These are phyloP conservation scores for Nemania diffusa DNA, from an alignment of 2,329 filamentous ascomycete species.

Conservation along the genomic window DNA sequence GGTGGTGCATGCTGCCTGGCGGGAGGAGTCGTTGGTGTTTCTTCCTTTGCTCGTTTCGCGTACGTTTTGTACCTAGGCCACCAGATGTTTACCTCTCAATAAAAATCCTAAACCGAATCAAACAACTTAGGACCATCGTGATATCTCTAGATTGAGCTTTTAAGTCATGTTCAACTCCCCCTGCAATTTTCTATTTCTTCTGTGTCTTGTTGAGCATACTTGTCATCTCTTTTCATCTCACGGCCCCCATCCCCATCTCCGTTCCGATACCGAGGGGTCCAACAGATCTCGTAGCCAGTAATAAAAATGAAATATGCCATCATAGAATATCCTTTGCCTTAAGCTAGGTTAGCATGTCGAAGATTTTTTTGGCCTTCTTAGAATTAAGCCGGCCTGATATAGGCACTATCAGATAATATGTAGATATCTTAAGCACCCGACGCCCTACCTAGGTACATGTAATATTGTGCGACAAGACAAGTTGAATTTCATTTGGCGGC, in stretches of 20 bases:
- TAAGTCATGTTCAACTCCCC: neutral
- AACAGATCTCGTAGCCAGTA: neutral
- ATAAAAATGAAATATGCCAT: neutral
- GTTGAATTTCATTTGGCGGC: too few relatives aligned
- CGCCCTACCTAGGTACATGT: too few relatives aligned
- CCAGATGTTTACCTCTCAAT: conserved; percentile 46
- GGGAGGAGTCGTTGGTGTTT: conserved; percentile 46
- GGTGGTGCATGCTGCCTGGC: conserved; percentile 45
- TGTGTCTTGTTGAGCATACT: too few relatives aligned
- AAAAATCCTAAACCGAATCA: conserved; percentile 29
- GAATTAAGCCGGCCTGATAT: too few relatives aligned
- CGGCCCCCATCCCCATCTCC: too few relatives aligned
- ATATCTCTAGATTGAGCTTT: neutral
- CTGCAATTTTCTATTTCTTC: too few relatives aligned
- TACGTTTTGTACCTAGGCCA: conserved; percentile 49
- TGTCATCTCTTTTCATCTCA: too few relatives aligned
- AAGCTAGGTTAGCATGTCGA: too few relatives aligned
- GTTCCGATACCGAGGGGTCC: neutral
- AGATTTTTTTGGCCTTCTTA: neutral
- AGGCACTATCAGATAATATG: too few relatives aligned
- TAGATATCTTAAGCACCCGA: too few relatives aligned
- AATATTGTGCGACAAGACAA: too few relatives aligned
- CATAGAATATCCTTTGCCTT: neutral
- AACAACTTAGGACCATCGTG: neutral
- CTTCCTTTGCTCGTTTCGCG: conserved; percentile 44